Percentiles rank a stretch among this genome's conserved stretches.
Conservation (phyloP, 2,329 filamentous ascomycete species). For the Ilyonectria robusta region DNA sequence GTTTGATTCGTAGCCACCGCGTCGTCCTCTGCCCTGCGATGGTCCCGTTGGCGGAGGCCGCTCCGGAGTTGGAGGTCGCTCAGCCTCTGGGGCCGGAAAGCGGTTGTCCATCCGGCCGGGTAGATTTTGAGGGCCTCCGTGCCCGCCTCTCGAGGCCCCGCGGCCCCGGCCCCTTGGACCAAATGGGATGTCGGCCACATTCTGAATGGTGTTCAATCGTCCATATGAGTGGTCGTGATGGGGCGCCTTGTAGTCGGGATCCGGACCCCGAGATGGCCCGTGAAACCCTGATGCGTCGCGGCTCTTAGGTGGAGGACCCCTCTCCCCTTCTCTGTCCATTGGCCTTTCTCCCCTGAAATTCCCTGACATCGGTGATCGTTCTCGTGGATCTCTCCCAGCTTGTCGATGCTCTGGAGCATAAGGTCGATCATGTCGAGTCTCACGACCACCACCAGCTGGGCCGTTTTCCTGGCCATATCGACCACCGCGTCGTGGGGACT, state of each 20-base stretch:
- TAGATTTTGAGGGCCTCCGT: constrained; percentile 53
- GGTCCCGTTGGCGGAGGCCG: constrained; percentile 68
- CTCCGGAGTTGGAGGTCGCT: constrained; percentile 63
- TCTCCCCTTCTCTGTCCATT: constrained; percentile 57
- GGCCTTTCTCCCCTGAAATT: constrained; percentile 53
- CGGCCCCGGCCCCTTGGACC: constrained; percentile 68
- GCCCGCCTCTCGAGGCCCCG: constrained; percentile 56
- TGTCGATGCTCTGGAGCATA: constrained; percentile 54
- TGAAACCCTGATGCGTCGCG: constrained; percentile 58
- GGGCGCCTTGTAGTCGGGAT: constrained; percentile 65
- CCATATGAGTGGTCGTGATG: constrained; percentile 75
- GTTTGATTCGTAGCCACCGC: constrained; percentile 59
- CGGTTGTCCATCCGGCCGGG: constrained; percentile 60
- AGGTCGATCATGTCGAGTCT: constrained; percentile 63
- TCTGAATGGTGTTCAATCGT: constrained; percentile 68
- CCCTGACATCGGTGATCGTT: constrained; percentile 50
- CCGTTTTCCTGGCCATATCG: constrained; percentile 50
- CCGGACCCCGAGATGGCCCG: constrained; percentile 56
- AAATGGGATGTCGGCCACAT: constrained; percentile 65
- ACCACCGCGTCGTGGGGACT: constrained; percentile 65
- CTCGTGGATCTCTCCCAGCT: constrained; percentile 50
- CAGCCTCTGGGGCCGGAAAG: constrained; percentile 57
- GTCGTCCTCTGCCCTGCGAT: constrained; percentile 63
- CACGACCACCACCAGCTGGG: constrained; percentile 56
- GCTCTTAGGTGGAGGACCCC: constrained; percentile 53